Evolutionary conservation across 2,329 filamentous ascomycete species (phyloP).

Genomic region (Claviceps sp.): DNA sequence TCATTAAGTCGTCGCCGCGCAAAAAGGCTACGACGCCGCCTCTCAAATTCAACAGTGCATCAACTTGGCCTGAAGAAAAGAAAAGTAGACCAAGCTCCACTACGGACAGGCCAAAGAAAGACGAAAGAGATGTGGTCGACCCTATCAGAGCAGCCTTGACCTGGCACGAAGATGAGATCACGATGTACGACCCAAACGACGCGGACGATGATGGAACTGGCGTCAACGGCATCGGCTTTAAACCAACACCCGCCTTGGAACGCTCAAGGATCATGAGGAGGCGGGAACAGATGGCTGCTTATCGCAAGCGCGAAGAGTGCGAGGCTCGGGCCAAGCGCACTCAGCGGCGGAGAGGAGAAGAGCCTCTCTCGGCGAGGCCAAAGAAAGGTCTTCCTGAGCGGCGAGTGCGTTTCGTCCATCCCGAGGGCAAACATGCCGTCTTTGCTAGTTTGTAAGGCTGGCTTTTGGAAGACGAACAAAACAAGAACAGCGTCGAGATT

Average conservation of each 20-base stretch:
- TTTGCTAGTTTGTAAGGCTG: slow-evolving; percentile 14
- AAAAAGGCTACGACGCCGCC: slow-evolving; percentile 27
- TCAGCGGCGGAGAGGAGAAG: slow-evolving; percentile 31
- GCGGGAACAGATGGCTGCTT: slow-evolving; percentile 48
- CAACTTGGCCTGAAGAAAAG: slow-evolving; percentile 8
- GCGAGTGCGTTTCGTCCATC: slow-evolving; percentile 28
- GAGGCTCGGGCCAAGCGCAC: slow-evolving; percentile 45
- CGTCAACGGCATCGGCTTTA: slow-evolving; percentile 56
- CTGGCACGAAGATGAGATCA: slow-evolving; percentile 57
- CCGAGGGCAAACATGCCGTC: slow-evolving; percentile 20
- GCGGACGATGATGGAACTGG: slow-evolving; percentile 54
- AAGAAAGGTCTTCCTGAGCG: slow-evolving; percentile 16
- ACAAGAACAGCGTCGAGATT: not conserved
- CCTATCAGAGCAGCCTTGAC: slow-evolving; percentile 46
- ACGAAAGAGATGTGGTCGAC: slow-evolving; percentile 30
- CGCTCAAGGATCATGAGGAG: slow-evolving; percentile 43
- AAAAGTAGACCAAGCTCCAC: not conserved
- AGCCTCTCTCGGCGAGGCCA: slow-evolving; percentile 13
- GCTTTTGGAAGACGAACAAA: not conserved
- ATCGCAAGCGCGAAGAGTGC: slow-evolving; percentile 45
- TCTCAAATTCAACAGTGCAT: slow-evolving; percentile 15
- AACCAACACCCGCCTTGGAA: slow-evolving; percentile 47
- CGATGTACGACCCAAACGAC: slow-evolving; percentile 50
- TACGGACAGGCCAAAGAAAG: slow-evolving; percentile 9
- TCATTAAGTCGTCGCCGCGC: slow-evolving; percentile 21